Evolutionary conservation across 768 basidiomycete genomes (phyloP).

Genomic region (Tylopilus felleus): DNA sequence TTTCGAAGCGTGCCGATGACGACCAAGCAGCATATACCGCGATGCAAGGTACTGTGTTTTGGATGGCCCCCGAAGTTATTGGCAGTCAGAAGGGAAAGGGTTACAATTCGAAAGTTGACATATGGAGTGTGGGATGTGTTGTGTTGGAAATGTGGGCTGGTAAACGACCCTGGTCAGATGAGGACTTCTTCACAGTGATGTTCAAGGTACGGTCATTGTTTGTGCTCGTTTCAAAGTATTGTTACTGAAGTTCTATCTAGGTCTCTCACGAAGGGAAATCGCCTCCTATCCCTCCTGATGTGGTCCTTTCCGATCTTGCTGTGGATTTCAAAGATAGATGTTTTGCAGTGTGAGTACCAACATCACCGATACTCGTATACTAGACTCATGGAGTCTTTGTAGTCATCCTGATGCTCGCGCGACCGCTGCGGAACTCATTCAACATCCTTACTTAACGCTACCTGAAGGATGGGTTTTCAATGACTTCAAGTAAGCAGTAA

Average conservation of each 20-base stretch:
- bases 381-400: constrained; percentile 2
- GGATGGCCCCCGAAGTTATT: constrained; percentile 98
- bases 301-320: constrained; percentile 69
- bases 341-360: constrained; percentile 72
- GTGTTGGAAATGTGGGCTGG: constrained; percentile 99
- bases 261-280: constrained; percentile 80
- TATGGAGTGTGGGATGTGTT: constrained; percentile 99
- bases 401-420: constrained; percentile 86
- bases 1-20: constrained; percentile 93
- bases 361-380: not conserved
- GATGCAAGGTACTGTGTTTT: constrained; percentile 98
- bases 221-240: not conserved
- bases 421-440: constrained; percentile 70
- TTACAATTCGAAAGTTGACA: constrained; percentile 96
- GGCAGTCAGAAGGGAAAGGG: constrained; percentile 78
- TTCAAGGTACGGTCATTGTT: constrained; percentile 62
- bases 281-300: constrained; percentile 86
- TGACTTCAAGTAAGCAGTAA: constrained; percentile 37
- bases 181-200: constrained; percentile 90
- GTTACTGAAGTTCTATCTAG: constrained; percentile 37
- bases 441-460: constrained; percentile 74
- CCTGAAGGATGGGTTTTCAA: constrained; percentile 74
- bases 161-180: constrained; percentile 89
- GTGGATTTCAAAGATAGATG: constrained; percentile 86
- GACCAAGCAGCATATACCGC: constrained; percentile 81